These are phyloP conservation scores for Bipolaris bicolor DNA, from an alignment of 2,329 filamentous ascomycete genomes.

Conservation along the genomic window DNA sequence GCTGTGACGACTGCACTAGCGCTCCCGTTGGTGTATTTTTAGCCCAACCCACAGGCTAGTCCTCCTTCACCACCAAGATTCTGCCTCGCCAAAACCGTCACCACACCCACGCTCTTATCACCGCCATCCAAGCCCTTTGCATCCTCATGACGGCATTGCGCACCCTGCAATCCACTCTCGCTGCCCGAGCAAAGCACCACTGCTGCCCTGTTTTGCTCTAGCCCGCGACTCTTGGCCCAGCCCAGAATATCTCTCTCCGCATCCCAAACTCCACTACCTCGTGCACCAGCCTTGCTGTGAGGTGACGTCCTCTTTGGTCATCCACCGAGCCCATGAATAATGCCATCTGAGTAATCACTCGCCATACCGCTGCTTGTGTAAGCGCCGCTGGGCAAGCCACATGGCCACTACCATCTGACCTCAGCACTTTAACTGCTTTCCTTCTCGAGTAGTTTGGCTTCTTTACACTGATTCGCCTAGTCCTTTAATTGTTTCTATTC, in stretches of 20 bases:
- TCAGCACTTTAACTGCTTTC: constrained; percentile 17
- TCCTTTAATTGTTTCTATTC: constrained; percentile 9
- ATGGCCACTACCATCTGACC: constrained; percentile 8
- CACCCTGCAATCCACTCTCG: constrained; percentile 10
- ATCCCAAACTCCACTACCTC: neutral
- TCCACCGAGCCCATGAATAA: constrained; percentile 5
- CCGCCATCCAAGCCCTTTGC: neutral
- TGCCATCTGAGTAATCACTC: constrained; percentile 11
- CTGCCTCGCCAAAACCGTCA: constrained; percentile 29
- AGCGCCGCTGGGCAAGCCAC: constrained; percentile 26
- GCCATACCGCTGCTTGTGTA: constrained; percentile 11
- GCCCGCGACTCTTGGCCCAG: constrained; percentile 10
- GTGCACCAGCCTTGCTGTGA: neutral
- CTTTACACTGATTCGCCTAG: neutral
- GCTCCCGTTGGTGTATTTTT: constrained; percentile 22
- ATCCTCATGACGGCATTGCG: constrained; percentile 17
- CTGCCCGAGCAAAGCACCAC: neutral
- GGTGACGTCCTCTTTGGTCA: neutral
- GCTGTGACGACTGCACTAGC: neutral
- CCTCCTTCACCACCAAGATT: constrained; percentile 18
- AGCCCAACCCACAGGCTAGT: constrained; percentile 13
- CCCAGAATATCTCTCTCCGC: constrained; percentile 12
- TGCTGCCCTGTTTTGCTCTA: constrained; percentile 1
- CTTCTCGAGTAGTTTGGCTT: neutral
- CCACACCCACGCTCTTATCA: constrained; percentile 5